phyloP scores from a whole-genome alignment of 371 early-diverging fungal genomes.

The Rhizopus delemar region DNA sequence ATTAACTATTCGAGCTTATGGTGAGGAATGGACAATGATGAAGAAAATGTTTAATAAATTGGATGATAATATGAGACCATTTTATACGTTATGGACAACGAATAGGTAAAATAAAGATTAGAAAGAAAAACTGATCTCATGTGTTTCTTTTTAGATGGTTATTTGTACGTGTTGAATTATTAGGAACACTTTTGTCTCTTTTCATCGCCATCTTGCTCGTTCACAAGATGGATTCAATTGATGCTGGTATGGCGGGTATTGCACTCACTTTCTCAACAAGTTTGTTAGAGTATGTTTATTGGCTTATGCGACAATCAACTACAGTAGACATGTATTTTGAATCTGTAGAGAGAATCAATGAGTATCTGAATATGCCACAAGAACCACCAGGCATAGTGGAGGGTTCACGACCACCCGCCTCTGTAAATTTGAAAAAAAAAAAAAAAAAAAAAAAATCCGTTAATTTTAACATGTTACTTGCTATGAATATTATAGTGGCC shows the following conservation, averaged over 20 bases:
- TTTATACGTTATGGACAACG: constrained; percentile 77
- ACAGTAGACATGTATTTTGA: constrained; percentile 85
- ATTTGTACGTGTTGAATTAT: constrained; percentile 71
- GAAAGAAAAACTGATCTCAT: background rate
- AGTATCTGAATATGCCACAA: constrained; percentile 72
- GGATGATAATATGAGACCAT: constrained; percentile 76
- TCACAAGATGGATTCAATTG: constrained; percentile 48
- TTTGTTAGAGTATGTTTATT: constrained; percentile 68
- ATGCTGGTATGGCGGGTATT: constrained; percentile 80
- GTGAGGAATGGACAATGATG: constrained; percentile 46
- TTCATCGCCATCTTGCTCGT: constrained; percentile 63
- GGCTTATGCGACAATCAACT: constrained; percentile 79
- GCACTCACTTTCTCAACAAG: constrained; percentile 70
- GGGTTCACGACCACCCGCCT: constrained; percentile 57
- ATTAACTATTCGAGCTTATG: constrained; percentile 58
- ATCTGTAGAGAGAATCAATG: constrained; percentile 78
- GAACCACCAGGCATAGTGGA: constrained; percentile 69
- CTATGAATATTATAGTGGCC: constrained; percentile 65
- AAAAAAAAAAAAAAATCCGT: background rate
- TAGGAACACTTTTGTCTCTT: constrained; percentile 71
- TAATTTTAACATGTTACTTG: too few species aligned
- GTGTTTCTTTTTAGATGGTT: constrained; percentile 30
- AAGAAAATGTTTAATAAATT: constrained; percentile 48
- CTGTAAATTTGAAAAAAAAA: constrained; percentile 34
- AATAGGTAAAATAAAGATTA: constrained; percentile 68